Base-by-base conservation (phyloP, 2,329 filamentous ascomycete species). In the Penicillium sp. region DNA sequence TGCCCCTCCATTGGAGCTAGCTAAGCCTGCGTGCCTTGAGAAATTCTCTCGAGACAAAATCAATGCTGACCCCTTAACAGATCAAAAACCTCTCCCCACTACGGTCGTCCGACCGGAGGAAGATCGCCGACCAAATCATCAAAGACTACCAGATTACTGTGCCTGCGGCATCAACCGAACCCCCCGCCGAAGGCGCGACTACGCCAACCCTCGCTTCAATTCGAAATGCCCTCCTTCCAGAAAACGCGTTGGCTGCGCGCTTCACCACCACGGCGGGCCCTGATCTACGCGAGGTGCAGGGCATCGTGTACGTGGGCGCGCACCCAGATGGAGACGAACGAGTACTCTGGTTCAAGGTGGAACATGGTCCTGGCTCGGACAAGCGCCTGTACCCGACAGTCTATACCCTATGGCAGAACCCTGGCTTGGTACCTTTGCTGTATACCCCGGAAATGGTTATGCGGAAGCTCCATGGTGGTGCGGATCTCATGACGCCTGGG, bases 401-500 rank as follows among this genome's bases (percentile, higher is more conserved):
- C 2, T 90, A 90, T 70, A 88, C 87, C 1, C 74, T 90, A 60
- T 90, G 88, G 88, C 81, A 82, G 58, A 86, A 88, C 66, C 80
- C 86, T 3, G 78, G 79, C 34, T 75, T 90, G 14, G 75, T 89
- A 0, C 86, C 88, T 0, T 72, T 90, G 35, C 78, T 90, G n/a
- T 83, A 88, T 65, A 89, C 88, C 0, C 86, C 85, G 4, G 78
- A 81, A 10, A 67, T 79, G 51, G 81, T 86, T 25, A 83, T 89
- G 68, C 79, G 83, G 61, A 89, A 89, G 73, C 75, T 90, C 8
- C 84, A 83, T 58, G 81, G 82, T 7, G 88, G 88, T 4, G 87
- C 88, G 20, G 87, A 89, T 72, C 76, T 90, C 50, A 90, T 90
- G 88, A 88, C 84, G 1, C 88, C 88, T 1, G 88, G 88, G 8